Percentiles rank a stretch among this genome's conserved stretches.
Evolutionary conservation across 2,329 filamentous ascomycete genomes (phyloP).

Genomic region (Fusarium sublunatum): DNA sequence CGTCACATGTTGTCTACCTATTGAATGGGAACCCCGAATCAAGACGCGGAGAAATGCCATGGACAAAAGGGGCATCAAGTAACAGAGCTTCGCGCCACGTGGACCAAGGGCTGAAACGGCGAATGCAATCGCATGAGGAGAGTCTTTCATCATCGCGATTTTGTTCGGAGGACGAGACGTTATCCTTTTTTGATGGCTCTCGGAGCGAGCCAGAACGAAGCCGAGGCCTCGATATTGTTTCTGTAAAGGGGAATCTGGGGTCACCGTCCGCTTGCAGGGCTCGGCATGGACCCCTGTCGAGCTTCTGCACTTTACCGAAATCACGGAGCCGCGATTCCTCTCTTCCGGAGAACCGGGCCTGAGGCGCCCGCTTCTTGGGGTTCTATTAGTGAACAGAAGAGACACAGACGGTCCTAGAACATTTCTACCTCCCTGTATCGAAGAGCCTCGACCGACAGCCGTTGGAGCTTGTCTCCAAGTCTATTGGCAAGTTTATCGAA

Average conservation of each 20-base stretch:
- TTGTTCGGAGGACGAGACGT: background rate
- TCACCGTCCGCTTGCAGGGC: slow-evolving; percentile 17
- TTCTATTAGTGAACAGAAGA: background rate
- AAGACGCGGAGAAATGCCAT: background rate
- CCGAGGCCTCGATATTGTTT: slow-evolving; percentile 23
- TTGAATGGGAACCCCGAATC: background rate
- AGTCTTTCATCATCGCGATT: background rate
- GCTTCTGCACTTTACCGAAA: slow-evolving; percentile 1
- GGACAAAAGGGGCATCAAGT: background rate
- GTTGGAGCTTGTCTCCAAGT: slow-evolving; percentile 21
- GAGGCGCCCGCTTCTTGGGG: slow-evolving; percentile 1
- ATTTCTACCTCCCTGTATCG: background rate
- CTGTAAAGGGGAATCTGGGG: slow-evolving; percentile 29
- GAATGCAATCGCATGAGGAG: slow-evolving; percentile 1
- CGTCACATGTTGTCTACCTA: slow-evolving; percentile 20
- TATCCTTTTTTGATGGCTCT: background rate
- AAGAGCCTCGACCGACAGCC: slow-evolving; percentile 4
- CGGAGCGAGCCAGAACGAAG: slow-evolving; percentile 11
- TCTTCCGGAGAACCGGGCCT: background rate
- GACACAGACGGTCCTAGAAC: background rate
- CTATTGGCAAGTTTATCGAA: slow-evolving; percentile 25
- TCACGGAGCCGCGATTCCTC: slow-evolving; percentile 25
- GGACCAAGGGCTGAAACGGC: slow-evolving; percentile 16
- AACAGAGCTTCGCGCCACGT: slow-evolving; percentile 29
- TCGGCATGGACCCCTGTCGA: slow-evolving; percentile 7